These are phyloP conservation scores for Tubosaeta brunneosetosa DNA, from an alignment of 768 basidiomycete genomes.

Conservation along the genomic window DNA sequence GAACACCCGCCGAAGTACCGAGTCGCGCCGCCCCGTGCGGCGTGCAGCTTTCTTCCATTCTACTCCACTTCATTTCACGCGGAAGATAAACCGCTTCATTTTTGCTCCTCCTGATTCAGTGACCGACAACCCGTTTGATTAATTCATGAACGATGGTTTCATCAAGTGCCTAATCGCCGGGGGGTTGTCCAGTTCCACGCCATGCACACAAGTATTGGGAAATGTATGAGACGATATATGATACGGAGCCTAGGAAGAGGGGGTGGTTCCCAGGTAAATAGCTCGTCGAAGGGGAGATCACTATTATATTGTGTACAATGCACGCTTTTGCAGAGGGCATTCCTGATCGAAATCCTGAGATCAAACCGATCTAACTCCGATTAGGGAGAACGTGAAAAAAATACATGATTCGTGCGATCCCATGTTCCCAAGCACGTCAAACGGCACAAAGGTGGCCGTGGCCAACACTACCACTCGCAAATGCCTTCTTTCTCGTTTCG, in stretches of 20 bases:
- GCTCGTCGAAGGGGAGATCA: not conserved
- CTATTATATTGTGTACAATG: no score
- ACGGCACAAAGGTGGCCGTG: not conserved
- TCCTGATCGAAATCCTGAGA: conserved; percentile 5
- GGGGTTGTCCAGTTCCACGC: not conserved
- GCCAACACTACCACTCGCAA: no score
- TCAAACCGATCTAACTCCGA: conserved; percentile 10
- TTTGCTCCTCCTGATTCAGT: not conserved
- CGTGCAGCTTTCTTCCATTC: conserved; percentile 4
- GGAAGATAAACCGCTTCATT: not conserved
- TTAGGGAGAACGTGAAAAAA: not conserved
- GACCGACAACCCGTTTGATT: not conserved
- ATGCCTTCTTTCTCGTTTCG: not conserved
- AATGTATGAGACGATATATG: not conserved
- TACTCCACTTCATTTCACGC: conserved; percentile 6
- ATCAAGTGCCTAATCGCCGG: not conserved
- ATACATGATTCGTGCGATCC: not conserved
- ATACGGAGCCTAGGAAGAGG: not conserved
- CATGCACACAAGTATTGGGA: not conserved
- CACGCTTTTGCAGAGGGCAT: not conserved
- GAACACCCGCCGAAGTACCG: not conserved
- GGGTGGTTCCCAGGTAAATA: not conserved
- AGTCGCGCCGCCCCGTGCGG: not conserved
- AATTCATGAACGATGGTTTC: not conserved
- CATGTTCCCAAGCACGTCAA: not conserved